Evolutionary conservation across 2,329 filamentous ascomycete species (phyloP).

Genomic region (Hypoxylon sp.): DNA sequence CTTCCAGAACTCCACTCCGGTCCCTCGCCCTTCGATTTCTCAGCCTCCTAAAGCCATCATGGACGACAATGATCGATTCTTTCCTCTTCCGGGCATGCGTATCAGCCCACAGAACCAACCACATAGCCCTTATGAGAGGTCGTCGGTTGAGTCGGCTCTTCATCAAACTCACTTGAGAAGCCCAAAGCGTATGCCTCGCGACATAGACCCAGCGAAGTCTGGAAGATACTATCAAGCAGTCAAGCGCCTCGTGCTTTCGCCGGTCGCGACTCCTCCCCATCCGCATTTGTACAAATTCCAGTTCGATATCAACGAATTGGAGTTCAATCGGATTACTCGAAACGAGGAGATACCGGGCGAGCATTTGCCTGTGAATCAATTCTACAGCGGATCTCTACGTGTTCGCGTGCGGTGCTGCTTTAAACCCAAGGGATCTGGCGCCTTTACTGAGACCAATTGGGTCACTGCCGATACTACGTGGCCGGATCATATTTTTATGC

Average conservation of each 20-base stretch:
- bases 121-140: conserved; percentile 51
- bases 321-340: conserved; percentile 49
- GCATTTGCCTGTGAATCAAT: conserved; percentile 50
- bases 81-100: conserved; percentile 33
- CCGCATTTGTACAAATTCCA: conserved; percentile 52
- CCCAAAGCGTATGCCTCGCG: conserved; percentile 53
- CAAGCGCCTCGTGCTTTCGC: conserved; percentile 58
- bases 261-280: conserved; percentile 51
- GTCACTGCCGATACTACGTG: conserved; percentile 69
- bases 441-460: conserved; percentile 64
- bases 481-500: conserved; percentile 75
- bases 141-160: conserved; percentile 54
- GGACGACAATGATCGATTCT: conserved; percentile 39
- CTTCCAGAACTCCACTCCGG: conserved; percentile 7
- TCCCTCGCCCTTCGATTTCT: conserved; percentile 1
- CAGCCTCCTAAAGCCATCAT: no score
- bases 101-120: conserved; percentile 51
- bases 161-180: conserved; percentile 60
- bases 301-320: conserved; percentile 56
- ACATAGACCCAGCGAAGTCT: conserved; percentile 14
- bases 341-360: conserved; percentile 39
- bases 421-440: conserved; percentile 35
- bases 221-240: conserved; percentile 66
- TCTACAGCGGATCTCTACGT: conserved; percentile 62
- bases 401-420: conserved; percentile 75